These are phyloP conservation scores for Aspergillus ochraceoroseus DNA, from an alignment of 2,329 filamentous ascomycete species.

Conservation along the genomic window DNA sequence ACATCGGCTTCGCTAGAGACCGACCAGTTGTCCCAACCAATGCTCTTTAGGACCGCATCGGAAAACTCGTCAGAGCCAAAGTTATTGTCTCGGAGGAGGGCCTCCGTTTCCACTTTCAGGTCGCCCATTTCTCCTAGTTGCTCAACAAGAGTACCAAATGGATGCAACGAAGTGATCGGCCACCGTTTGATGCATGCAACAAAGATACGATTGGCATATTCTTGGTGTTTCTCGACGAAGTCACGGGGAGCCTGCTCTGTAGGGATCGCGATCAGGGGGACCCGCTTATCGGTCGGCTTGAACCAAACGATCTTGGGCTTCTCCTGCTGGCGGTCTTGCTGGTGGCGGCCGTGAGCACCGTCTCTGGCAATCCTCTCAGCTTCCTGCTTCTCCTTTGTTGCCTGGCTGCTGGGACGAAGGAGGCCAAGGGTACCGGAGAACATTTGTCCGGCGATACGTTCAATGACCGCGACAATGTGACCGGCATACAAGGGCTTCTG, in stretches of 20 bases:
- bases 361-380: slow-evolving; percentile 90
- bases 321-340: slow-evolving; percentile 81
- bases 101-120: slow-evolving; percentile 95
- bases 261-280: slow-evolving; percentile 94
- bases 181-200: slow-evolving; percentile 99
- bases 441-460: slow-evolving; percentile 96
- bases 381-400: slow-evolving; percentile 98
- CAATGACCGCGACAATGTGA: slow-evolving; percentile 94
- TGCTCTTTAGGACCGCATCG: slow-evolving; percentile 88
- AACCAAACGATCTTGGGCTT: slow-evolving; percentile 99
- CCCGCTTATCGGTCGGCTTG: slow-evolving; percentile 98
- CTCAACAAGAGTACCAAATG: slow-evolving; percentile 95
- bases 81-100: slow-evolving; percentile 95
- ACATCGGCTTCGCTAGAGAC: slow-evolving; percentile 78
- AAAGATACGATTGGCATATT: slow-evolving; percentile 96
- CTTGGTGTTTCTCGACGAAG: slow-evolving; percentile 97
- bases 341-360: slow-evolving; percentile 64
- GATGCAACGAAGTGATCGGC: slow-evolving; percentile 99
- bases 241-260: slow-evolving; percentile 96
- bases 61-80: slow-evolving; percentile 97
- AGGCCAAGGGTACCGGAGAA: slow-evolving; percentile 95
- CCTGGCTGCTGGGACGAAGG: slow-evolving; percentile 92
- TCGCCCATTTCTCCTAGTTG: slow-evolving; percentile 97
- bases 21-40: slow-evolving; percentile 88
- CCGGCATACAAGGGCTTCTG: slow-evolving; percentile 96